Evolutionary conservation across 148 eudicot genomes (phyloP).

Genomic region (Heliosperma pusillum): DNA sequence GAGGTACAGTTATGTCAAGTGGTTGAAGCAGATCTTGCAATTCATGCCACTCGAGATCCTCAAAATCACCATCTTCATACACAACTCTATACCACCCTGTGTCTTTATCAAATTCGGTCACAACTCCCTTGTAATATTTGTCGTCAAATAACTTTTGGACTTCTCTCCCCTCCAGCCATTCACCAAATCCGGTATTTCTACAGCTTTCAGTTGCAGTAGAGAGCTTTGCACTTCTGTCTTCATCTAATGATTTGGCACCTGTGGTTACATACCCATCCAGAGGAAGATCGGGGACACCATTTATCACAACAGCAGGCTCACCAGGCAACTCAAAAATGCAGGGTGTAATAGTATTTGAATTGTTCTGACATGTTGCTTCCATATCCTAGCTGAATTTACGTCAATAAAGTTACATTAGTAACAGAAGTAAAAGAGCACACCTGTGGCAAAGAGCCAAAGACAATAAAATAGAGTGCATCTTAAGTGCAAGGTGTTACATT

Average conservation of each 20-base stretch:
- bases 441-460: background rate
- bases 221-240: background rate
- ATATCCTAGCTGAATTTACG: conserved; percentile 17
- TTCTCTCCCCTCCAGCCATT: conserved; percentile 71
- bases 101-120: conserved; percentile 56
- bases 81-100: conserved; percentile 69
- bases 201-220: conserved; percentile 20
- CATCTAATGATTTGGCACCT: background rate
- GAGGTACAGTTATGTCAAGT: conserved; percentile 59
- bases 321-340: conserved; percentile 56
- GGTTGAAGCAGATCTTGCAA: conserved; percentile 58
- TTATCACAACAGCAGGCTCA: conserved; percentile 73
- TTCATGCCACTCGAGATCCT: conserved; percentile 88
- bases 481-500: background rate
- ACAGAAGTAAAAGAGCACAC: background rate
- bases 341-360: conserved; percentile 25
- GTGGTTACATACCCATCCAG: conserved; percentile 17
- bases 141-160: conserved; percentile 57
- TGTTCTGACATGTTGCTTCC: conserved; percentile 32
- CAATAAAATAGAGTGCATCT: background rate
- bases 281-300: conserved; percentile 59
- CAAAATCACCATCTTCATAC: conserved; percentile 81
- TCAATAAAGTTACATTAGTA: background rate
- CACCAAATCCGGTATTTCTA: conserved; percentile 44
- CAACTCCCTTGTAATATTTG: conserved; percentile 45